Base-by-base conservation (phyloP, 495 filamentous ascomycete species). In the Daldinia caldariorum region DNA sequence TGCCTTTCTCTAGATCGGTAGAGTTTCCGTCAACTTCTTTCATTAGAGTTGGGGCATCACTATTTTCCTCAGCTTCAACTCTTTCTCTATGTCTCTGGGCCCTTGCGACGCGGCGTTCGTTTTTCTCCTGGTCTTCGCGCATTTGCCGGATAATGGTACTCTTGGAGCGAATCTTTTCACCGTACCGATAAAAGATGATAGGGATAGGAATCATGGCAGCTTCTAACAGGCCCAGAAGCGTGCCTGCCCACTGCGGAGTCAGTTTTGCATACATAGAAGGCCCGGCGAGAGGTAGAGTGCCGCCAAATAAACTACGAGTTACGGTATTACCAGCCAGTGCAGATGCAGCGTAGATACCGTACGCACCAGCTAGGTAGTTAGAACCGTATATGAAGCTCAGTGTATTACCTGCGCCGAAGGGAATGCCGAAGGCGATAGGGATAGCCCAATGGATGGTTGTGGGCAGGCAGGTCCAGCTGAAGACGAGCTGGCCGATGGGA, bases 241-340 rank as follows among this genome's bases (percentile, higher is more conserved):
- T 94, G 0, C 90, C 91, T 0, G 92, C 89, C 92, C 92, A 94
- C 73, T 90, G 89, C 20, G 93, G 86, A 0, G 88, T 88, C 18
- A 96, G 75, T n/a, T 77, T 77, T 1, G 66, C 68, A 71, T 94
- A 97, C 89, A 97, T 89, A 13, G 83, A 80, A 0, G 89, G 85
- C 0, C 90, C 93, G 13, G 90, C 90, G 0, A 97, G 79, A 3
- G 93, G 93, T 49, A 96, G 79, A 0, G 86, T 85, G 8, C 87
- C 92, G 34, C 92, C 93, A 26, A 93, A 74, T 3, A 84, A 26
- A 54, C 83, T 88, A n/a, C 92, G 81, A 22, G 90, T 80, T 5
- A 95, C 89, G 0, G 88, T 84, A 67, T 94, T 94, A 0, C 91
- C 91, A 0, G 92, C 92, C 35, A 95, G 76, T 0, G 92, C 92